A percentile compares a stretch with the other conserved stretches of the same genome.
Conservation (phyloP, 169 alveolate species). For the Plasmodium gonderi region DNA sequence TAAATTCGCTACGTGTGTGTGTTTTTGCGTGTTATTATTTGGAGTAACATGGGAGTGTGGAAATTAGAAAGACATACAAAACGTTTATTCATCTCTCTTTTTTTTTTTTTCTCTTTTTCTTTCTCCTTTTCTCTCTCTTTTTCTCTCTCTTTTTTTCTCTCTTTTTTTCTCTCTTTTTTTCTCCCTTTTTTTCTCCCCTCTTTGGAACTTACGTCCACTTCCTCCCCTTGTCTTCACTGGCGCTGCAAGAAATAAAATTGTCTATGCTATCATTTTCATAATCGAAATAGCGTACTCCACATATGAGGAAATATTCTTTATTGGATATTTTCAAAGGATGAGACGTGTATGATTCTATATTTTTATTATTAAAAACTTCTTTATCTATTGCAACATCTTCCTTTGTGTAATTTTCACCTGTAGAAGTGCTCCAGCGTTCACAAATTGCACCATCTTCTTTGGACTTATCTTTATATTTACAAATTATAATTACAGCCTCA, state of each 20-base stretch:
- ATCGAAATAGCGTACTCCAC: not conserved
- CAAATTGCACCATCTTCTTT: not conserved
- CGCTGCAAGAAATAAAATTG: not conserved
- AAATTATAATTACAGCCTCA: conserved; percentile 8
- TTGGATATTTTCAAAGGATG: not conserved
- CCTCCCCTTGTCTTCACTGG: conserved; percentile 18
- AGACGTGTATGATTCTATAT: not conserved
- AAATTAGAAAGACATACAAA: too few species aligned
- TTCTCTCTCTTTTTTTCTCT: too few species aligned
- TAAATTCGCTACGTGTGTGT: too few species aligned
- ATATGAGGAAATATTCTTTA: not conserved
- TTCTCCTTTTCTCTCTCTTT: too few species aligned
- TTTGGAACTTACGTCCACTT: conserved; percentile 14
- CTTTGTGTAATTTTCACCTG: not conserved
- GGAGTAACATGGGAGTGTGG: too few species aligned
- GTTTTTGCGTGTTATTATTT: too few species aligned
- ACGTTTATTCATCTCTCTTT: too few species aligned
- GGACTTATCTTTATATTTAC: not conserved
- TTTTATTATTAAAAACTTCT: not conserved
- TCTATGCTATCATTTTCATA: not conserved
- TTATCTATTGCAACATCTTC: not conserved
- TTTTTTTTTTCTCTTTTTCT: too few species aligned
- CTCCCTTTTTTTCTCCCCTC: not conserved
- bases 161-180: too few species aligned
- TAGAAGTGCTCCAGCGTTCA: not conserved